Conservation (phyloP, 2,329 filamentous ascomycete genomes). For the Purpureocillium lavendulum region DNA sequence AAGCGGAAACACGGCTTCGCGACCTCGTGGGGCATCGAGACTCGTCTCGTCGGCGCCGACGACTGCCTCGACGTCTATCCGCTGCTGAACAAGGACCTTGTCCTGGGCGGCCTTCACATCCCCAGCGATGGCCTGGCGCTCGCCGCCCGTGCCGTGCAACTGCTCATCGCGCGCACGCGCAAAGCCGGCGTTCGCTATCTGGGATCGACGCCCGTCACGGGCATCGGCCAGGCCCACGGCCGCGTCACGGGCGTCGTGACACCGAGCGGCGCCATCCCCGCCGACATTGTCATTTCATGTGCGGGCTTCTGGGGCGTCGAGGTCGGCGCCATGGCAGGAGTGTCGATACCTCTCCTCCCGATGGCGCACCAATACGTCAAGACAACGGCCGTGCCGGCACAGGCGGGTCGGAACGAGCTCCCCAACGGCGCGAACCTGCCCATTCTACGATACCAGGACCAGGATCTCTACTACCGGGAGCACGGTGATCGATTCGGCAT, state of each 20-base stretch:
- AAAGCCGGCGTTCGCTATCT: slow-evolving; percentile 51
- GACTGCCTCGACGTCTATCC: slow-evolving; percentile 47
- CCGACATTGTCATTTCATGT: slow-evolving; percentile 54
- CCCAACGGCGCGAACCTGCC: slow-evolving; percentile 45
- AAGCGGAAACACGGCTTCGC: slow-evolving; percentile 56
- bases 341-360: slow-evolving; percentile 50
- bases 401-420: slow-evolving; percentile 22
- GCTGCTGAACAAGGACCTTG: slow-evolving; percentile 39
- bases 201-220: slow-evolving; percentile 47
- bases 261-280: slow-evolving; percentile 36
- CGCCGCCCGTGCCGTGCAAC: slow-evolving; percentile 51
- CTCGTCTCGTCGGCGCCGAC: slow-evolving; percentile 40
- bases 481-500: slow-evolving; percentile 56
- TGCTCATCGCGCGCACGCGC: slow-evolving; percentile 49
- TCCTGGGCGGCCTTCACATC: slow-evolving; percentile 52
- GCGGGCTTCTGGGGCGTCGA: slow-evolving; percentile 61
- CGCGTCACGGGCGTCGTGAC: slow-evolving; percentile 49
- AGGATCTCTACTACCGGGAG: slow-evolving; percentile 57
- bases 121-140: slow-evolving; percentile 53
- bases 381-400: slow-evolving; percentile 42
- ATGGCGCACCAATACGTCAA: slow-evolving; percentile 58
- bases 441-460: slow-evolving; percentile 54
- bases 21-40: slow-evolving; percentile 51
- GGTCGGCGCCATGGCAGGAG: slow-evolving; percentile 50
- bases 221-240: slow-evolving; percentile 38